A percentile compares a stretch with the other conserved stretches of the same genome.
These are phyloP conservation scores for Microbotryum silenes-acaulis DNA, from an alignment of 1,284 basidiomycete genomes.

Conservation along the genomic window DNA sequence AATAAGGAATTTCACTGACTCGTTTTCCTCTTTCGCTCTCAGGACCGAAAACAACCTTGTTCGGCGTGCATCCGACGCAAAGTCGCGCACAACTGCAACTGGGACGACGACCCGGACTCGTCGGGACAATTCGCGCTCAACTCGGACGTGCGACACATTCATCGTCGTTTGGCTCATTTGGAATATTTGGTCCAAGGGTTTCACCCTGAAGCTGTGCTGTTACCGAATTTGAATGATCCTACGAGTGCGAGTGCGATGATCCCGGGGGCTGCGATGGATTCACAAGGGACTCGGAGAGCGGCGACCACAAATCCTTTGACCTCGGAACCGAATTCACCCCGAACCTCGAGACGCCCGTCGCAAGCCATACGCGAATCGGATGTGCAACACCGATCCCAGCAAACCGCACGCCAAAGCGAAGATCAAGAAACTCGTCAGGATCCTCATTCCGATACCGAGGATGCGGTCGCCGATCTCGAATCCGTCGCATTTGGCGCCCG, in stretches of 20 bases:
- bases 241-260: too few species aligned
- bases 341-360: too few species aligned
- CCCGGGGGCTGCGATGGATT: too few species aligned
- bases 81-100: constrained; percentile 1
- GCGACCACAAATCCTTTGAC: too few species aligned
- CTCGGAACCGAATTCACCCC: too few species aligned
- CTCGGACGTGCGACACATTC: constrained; percentile 22
- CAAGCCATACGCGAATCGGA: too few species aligned
- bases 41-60: constrained; percentile 13
- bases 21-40: background rate
- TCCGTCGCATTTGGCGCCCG: constrained; percentile 26
- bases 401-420: background rate
- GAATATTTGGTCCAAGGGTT: constrained; percentile 9
- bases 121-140: constrained; percentile 14
- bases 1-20: background rate
- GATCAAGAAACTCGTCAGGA: background rate
- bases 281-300: too few species aligned
- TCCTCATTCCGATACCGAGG: constrained; percentile 21
- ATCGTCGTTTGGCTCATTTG: constrained; percentile 23
- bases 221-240: too few species aligned
- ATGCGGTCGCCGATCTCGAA: constrained; percentile 25
- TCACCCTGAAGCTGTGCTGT: too few species aligned
- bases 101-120: constrained; percentile 11
- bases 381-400: background rate
- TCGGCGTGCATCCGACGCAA: constrained; percentile 18